Evolutionary conservation across 2,329 filamentous ascomycete species (phyloP).

Genomic region (Ophiostoma ulmi): DNA sequence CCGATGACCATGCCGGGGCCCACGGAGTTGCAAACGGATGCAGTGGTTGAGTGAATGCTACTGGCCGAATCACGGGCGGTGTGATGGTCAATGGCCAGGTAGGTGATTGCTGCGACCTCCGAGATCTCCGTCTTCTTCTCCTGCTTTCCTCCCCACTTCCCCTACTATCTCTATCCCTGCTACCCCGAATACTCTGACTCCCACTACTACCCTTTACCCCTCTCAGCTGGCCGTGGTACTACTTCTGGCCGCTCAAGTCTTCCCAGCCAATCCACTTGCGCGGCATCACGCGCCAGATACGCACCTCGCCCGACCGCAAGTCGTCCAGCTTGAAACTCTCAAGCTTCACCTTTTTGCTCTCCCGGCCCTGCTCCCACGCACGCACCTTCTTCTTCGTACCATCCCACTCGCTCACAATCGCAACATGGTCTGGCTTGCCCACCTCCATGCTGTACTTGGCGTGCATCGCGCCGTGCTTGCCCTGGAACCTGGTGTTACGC

Average conservation of each 20-base stretch:
- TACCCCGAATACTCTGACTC: background rate
- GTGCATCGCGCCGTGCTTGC: conserved; percentile 91
- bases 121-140: background rate
- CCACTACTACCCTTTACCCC: background rate
- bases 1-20: background rate
- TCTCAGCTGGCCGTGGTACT: conserved; percentile 31
- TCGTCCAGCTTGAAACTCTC: conserved; percentile 95
- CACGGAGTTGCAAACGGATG: background rate
- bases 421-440: conserved; percentile 84
- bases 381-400: conserved; percentile 96
- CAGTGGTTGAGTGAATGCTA: background rate
- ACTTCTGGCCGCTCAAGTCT: conserved; percentile 69
- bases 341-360: conserved; percentile 86
- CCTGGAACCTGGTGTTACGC: conserved; percentile 89
- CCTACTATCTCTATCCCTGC: background rate
- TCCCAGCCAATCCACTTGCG: conserved; percentile 91
- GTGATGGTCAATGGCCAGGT: background rate
- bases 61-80: background rate
- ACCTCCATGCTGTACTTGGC: conserved; percentile 87
- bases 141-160: background rate
- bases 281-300: conserved; percentile 94
- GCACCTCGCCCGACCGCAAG: conserved; percentile 86
- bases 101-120: background rate
- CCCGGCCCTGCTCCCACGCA: conserved; percentile 90
- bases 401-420: conserved; percentile 91